Evolutionary conservation across 805 yeast genomes (phyloP), one percentile per base, ranked within the genome.

Genomic region (Ogataea trehaloabstinens): DNA sequence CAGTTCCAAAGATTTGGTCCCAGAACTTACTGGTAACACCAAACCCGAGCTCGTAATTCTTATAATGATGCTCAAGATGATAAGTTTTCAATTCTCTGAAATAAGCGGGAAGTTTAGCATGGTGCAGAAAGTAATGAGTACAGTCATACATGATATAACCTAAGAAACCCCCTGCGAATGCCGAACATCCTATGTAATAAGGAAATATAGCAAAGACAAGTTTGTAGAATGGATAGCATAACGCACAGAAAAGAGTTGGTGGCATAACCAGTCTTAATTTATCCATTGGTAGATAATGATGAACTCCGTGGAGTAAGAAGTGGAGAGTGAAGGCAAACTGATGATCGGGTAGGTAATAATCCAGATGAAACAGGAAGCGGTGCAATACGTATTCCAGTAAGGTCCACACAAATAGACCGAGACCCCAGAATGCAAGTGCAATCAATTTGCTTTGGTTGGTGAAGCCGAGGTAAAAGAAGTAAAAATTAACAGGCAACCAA

Each of bases 271-370:
- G 76, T 60, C 99, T 80, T 61, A 78, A 71, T 44, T 77, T 78
- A 68, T 93, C 99, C 99, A 95, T 93, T 47, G 99, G 99, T 51
- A 93, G 73, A 63, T 86, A 93, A 64, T 93, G 99, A 63, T 93
- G 99, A 36, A 90, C 84, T 41, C 99, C 99, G 55, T 93, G 99
- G 49, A 91, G 70, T 42, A 89, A 63, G 71, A 93, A 93, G 64
- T 93, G 99, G 30, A 89, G 42, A 1, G 95, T 78, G 55, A 85
- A 81, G 6, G 86, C 85, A 16, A 76, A 34, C 35, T 78, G 82
- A 63, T 85, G 76, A 46, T 86, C 85, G 11, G 99, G 99, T 42
- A 95, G 73, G 59, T 82, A 77, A 37, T 78, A 70, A 61, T 93
- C 99, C 56, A 93, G 69, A 61, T 93, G 99, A 81, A 93, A 93